phyloP scores from a whole-genome alignment of 495 filamentous ascomycete species.

The Mytilinidion resinicola region DNA sequence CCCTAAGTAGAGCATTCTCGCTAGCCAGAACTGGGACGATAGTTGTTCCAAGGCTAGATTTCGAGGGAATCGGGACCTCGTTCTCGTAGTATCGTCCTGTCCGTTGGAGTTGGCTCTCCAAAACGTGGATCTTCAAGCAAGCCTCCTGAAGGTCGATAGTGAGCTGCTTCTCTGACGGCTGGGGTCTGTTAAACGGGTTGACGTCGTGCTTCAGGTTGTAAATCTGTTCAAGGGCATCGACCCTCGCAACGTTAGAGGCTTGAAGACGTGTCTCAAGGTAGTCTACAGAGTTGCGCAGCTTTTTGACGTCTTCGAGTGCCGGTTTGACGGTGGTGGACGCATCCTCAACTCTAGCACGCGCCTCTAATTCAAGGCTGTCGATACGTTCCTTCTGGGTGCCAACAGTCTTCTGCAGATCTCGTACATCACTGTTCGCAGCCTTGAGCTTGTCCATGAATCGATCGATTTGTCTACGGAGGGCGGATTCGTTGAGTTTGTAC shows the following conservation, averaged over 20 bases:
- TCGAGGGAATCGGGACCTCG: no score
- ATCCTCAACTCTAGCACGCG: no score
- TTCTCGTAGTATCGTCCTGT: no score
- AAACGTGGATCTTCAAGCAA: not conserved
- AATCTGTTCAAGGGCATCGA: conserved; percentile 19
- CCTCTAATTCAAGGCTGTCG: no score
- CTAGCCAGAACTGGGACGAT: no score
- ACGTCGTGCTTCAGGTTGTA: conserved; percentile 8
- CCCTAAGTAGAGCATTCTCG: no score
- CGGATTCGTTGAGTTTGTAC: conserved; percentile 21
- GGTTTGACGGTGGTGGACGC: no score
- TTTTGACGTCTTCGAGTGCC: no score
- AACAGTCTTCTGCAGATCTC: not conserved
- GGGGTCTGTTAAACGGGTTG: not conserved
- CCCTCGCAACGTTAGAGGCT: conserved; percentile 22
- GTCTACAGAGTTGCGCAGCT: conserved; percentile 21
- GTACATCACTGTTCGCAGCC: not conserved
- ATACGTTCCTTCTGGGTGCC: no score
- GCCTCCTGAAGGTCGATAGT: not conserved
- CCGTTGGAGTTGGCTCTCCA: not conserved
- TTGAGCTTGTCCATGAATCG: conserved; percentile 25
- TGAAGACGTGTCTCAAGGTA: conserved; percentile 22
- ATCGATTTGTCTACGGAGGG: conserved; percentile 23
- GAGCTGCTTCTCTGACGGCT: not conserved
- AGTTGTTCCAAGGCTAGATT: no score